Base-by-base conservation (phyloP, 495 filamentous ascomycete genomes). In the Penicillium bialowiezense region DNA sequence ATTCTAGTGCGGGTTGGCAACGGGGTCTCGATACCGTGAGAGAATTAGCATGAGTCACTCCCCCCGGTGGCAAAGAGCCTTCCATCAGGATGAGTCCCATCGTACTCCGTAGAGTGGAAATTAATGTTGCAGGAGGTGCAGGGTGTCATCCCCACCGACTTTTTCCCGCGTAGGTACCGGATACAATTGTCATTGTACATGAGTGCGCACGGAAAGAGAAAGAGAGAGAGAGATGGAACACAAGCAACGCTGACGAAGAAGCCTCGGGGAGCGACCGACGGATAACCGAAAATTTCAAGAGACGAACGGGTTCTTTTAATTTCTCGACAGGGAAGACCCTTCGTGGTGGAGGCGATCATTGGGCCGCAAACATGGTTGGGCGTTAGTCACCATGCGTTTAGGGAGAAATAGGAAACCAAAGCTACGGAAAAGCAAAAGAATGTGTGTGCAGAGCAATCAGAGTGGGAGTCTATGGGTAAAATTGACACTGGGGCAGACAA, bases 61-160 rank as follows among this genome's bases (percentile, higher is more conserved):
- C 33, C 41, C 31, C 18, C 40, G 48, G 56, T 59, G 56, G 56
- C 55, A 40, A 58, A 46, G 33, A 10, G 23, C 23, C 23, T 26
- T 3, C 23, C 23, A 26, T 26, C 23, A 26, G 23, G 23, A 26
- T 26, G 8, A 8, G 23, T 26, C 23, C 23, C 23, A n/a, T n/a
- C n/a, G n/a, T n/a, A n/a, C n/a, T n/a, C 4, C 9, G 24, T 28
- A 28, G 24, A 28, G 29, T 10, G 29, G 5, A 10, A 13, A 32
- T 7, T 5, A 29, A 24, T 23, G 31, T 44, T 34, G 42, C 19
- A 35, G 20, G 15, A 33, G n/a, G 23, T 47, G 38, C 47, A 55
- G 54, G 44, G 29, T 54, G 52, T 23, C 53, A 57, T 63, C 58
- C 38, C 58, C 58, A 56, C 58, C 58, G 61, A 62, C 58, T 50